Evolutionary conservation across 2,329 filamentous ascomycete genomes (phyloP), one percentile per base, ranked within the genome.

Genomic region (Colletotrichum sp.): DNA sequence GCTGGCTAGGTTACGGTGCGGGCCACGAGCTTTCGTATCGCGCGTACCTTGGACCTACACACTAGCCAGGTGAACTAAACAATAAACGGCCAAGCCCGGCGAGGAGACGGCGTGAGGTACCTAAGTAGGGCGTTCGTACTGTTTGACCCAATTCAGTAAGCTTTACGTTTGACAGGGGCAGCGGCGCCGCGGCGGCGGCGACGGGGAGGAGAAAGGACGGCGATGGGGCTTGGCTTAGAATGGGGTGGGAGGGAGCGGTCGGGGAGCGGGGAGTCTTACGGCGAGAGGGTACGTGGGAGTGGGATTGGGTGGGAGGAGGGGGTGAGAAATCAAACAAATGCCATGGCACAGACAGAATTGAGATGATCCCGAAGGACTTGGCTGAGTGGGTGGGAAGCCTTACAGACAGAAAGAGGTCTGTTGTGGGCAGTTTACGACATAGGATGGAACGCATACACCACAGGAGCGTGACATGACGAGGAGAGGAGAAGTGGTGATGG

Each of bases 81-180:
- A 64, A 67, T 15, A 71, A 68, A 21, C 26, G 64, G 56, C 70
- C 62, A 75, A 58, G 64, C 24, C 70, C 56, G 70, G 65, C 64
- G 56, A 58, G 70, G 55, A 43, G 68, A 68, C 73, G 73, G 73
- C 36, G 73, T 65, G 62, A 75, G 58, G 73, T 73, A 75, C 70
- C 70, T 73, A 64, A 75, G 73, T 67, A 58, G 62, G 43, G 64
- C 28, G 38, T 65, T 67, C 43, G 70, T 75, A 34, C 64, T 73
- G 64, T 30, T 68, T 68, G 65, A 64, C 73, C 73, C 32, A 68
- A 56, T 64, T n/a, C 30, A 68, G 73, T 75, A 75, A 75, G 73
- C 73, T 65, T 36, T 43, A 68, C 30, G 43, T 73, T 73, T 75
- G 73, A 75, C 73, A 75, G 70, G 70, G 73, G 64, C 73, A 70